Conservation (phyloP, 148 eudicot species). For the Silene latifolia region DNA sequence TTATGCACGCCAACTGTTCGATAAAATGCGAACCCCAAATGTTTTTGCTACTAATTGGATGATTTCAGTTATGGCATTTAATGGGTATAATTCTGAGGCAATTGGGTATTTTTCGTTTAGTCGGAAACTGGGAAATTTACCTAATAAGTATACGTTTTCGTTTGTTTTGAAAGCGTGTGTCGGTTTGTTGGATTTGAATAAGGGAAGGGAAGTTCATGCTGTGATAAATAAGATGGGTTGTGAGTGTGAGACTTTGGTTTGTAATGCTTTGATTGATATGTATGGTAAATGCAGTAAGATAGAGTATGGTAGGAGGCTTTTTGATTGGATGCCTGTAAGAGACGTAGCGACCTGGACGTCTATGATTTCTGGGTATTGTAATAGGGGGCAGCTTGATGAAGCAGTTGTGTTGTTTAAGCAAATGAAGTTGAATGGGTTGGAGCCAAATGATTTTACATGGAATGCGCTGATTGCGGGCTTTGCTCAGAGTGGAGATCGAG, state of each 20-base stretch:
- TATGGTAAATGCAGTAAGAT: constrained; percentile 51
- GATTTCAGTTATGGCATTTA: constrained; percentile 51
- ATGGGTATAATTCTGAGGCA: constrained; percentile 43
- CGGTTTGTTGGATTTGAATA: constrained; percentile 51
- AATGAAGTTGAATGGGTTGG: constrained; percentile 50
- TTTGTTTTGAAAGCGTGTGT: constrained; percentile 55
- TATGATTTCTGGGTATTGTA: constrained; percentile 53
- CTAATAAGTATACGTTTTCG: constrained; percentile 51
- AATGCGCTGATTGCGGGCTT: constrained; percentile 47
- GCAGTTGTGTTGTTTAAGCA: constrained; percentile 45
- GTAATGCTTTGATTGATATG: constrained; percentile 65
- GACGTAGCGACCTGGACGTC: constrained; percentile 70
- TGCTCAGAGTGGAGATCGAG: constrained; percentile 54
- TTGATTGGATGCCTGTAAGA: constrained; percentile 43
- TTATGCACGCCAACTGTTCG: constrained; percentile 47
- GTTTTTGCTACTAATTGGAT: constrained; percentile 71
- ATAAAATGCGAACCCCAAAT: constrained; percentile 41
- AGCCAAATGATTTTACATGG: constrained; percentile 68
- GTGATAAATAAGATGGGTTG: constrained; percentile 44
- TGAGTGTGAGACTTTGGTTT: constrained; percentile 35
- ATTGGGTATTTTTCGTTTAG: constrained; percentile 44
- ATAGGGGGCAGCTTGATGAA: constrained; percentile 37
- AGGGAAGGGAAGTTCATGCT: constrained; percentile 58
- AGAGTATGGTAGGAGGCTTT: constrained; percentile 42
- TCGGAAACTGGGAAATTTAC: constrained; percentile 29